Evolutionary conservation across 148 eudicot species (phyloP).

Genomic region (Arbutus unedo): DNA sequence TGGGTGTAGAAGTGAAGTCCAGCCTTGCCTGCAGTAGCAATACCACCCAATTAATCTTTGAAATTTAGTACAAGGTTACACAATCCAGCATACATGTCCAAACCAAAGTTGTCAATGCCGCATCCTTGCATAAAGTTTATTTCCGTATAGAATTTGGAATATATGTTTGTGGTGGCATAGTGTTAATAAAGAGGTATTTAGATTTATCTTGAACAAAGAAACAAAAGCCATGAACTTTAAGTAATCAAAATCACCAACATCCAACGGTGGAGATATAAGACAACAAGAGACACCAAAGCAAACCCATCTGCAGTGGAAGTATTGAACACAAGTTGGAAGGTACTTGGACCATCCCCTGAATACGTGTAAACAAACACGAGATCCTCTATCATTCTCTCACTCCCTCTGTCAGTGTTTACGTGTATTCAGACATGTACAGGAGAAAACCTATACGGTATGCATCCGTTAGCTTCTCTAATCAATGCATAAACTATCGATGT

Average conservation of each 20-base stretch:
- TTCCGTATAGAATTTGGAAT: not conserved
- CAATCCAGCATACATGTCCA: not conserved
- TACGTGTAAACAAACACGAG: not conserved
- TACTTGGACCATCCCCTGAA: not conserved
- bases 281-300: not conserved
- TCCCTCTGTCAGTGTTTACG: not conserved
- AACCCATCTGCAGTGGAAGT: not conserved
- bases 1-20: slow-evolving; percentile 56
- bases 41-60: not conserved
- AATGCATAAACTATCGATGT: not conserved
- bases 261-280: not conserved
- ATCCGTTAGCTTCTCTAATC: not conserved
- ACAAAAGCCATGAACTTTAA: not conserved
- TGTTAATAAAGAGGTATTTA: not conserved
- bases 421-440: not conserved
- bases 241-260: not conserved
- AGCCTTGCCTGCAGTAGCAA: slow-evolving; percentile 42
- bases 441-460: not conserved
- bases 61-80: not conserved
- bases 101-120: not conserved
- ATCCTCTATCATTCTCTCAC: not conserved
- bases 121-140: not conserved
- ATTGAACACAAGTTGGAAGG: not conserved
- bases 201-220: not conserved
- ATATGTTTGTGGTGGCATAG: not conserved